Conservation (phyloP, 139 green algal species). For the Ostreobium quekettii region DNA sequence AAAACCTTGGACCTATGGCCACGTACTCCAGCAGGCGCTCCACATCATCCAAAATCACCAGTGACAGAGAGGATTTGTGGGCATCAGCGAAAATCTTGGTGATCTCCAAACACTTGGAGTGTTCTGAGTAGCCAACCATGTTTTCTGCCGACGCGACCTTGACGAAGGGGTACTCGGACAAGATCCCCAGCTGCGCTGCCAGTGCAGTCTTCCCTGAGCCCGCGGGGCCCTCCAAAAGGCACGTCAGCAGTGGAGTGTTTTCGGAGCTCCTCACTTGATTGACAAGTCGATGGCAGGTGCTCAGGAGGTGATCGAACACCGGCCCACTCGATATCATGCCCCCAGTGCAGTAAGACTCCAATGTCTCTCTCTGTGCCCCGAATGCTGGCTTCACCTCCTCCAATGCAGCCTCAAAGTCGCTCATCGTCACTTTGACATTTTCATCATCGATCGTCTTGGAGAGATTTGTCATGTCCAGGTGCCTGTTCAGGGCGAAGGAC, state of each 20-base stretch:
- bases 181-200: slow-evolving; percentile 74
- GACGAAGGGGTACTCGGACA: slow-evolving; percentile 86
- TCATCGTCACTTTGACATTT: slow-evolving; percentile 85
- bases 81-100: slow-evolving; percentile 91
- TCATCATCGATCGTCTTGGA: slow-evolving; percentile 85
- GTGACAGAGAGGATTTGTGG: slow-evolving; percentile 77
- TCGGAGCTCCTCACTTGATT: slow-evolving; percentile 58
- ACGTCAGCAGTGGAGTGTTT: slow-evolving; percentile 80
- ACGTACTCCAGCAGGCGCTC: slow-evolving; percentile 97
- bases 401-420: slow-evolving; percentile 83
- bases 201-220: slow-evolving; percentile 93
- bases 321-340: slow-evolving; percentile 83
- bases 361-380: slow-evolving; percentile 71
- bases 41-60: slow-evolving; percentile 95
- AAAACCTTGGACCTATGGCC: slow-evolving; percentile 91
- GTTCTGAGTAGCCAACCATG: slow-evolving; percentile 84
- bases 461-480: slow-evolving; percentile 86
- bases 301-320: slow-evolving; percentile 66
- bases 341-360: slow-evolving; percentile 75
- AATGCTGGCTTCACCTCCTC: slow-evolving; percentile 94
- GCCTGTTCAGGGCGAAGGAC: slow-evolving; percentile 87
- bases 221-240: slow-evolving; percentile 72
- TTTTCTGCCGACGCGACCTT: slow-evolving; percentile 76
- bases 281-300: slow-evolving; percentile 37
- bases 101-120: slow-evolving; percentile 62